Evolutionary conservation across 2,329 filamentous ascomycete species (phyloP).

Genomic region (Verticillium albo-atrum): DNA sequence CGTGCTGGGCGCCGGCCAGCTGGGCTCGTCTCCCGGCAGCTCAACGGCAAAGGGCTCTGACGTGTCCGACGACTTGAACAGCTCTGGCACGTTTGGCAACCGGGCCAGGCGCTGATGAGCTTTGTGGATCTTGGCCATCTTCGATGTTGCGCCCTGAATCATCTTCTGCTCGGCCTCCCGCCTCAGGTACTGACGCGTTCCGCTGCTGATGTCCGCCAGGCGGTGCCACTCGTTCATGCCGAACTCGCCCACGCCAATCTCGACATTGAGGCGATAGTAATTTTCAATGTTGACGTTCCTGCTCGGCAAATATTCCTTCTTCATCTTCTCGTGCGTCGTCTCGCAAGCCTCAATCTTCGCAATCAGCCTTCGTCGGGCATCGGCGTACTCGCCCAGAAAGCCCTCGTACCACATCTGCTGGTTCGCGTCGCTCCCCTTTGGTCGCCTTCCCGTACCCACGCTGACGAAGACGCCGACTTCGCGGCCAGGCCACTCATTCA

Average conservation of each 20-base stretch:
- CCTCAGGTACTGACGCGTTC: slow-evolving; percentile 77
- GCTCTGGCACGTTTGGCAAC: slow-evolving; percentile 35
- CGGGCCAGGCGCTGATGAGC: slow-evolving; percentile 66
- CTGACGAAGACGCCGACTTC: slow-evolving; percentile 91
- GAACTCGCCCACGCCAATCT: slow-evolving; percentile 93
- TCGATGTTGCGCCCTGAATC: slow-evolving; percentile 71
- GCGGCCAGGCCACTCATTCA: slow-evolving; percentile 92
- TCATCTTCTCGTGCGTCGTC: slow-evolving; percentile 81
- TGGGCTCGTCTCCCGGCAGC: slow-evolving; percentile 52
- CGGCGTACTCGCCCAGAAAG: slow-evolving; percentile 87
- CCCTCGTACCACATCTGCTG: slow-evolving; percentile 88
- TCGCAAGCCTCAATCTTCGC: slow-evolving; percentile 95
- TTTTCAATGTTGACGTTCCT: slow-evolving; percentile 81
- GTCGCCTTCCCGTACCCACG: slow-evolving; percentile 86
- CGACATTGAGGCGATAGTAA: slow-evolving; percentile 95
- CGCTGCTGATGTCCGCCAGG: slow-evolving; percentile 90
- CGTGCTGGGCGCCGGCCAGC: slow-evolving; percentile 27
- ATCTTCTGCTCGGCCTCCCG: slow-evolving; percentile 71
- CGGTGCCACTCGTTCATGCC: slow-evolving; percentile 98
- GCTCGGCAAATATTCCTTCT: slow-evolving; percentile 69
- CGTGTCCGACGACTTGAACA: slow-evolving; percentile 33
- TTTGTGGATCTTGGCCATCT: slow-evolving; percentile 77
- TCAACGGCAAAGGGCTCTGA: slow-evolving; percentile 50
- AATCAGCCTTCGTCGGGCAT: slow-evolving; percentile 79
- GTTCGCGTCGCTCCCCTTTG: slow-evolving; percentile 61